Conservation (phyloP, 2,329 filamentous ascomycete genomes). For the Esteya vermicola region DNA sequence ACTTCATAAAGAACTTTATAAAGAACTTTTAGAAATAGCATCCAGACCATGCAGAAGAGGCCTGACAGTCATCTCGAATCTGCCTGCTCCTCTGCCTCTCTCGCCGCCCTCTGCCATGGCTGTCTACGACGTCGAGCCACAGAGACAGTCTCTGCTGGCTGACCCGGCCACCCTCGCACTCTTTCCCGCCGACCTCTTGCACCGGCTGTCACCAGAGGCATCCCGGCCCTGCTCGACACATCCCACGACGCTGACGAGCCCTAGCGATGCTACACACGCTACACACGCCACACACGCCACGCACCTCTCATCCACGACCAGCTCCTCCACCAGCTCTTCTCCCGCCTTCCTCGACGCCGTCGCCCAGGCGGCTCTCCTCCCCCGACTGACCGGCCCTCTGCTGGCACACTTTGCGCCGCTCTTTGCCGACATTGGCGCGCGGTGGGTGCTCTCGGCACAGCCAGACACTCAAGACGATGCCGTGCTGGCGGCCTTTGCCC, state of each 20-base stretch:
- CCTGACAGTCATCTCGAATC: neutral
- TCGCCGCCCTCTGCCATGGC: conserved; percentile 34
- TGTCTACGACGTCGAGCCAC: conserved; percentile 37
- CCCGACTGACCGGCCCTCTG: conserved; percentile 56
- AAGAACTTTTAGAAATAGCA: too few species aligned
- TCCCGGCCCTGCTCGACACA: too few species aligned
- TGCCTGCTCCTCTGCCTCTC: neutral
- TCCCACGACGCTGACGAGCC: conserved; percentile 36
- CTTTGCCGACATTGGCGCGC: conserved; percentile 69
- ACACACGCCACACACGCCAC: too few species aligned
- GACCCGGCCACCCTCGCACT: conserved; percentile 39
- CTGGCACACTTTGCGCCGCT: conserved; percentile 61
- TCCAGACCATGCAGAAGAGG: neutral
- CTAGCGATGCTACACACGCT: too few species aligned
- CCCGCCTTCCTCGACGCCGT: conserved; percentile 55
- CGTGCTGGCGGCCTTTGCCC: conserved; percentile 59
- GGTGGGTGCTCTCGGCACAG: conserved; percentile 49
- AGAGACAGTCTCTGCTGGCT: conserved; percentile 40
- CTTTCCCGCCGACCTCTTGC: conserved; percentile 56
- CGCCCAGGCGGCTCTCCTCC: conserved; percentile 52
- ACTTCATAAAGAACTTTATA: too few species aligned
- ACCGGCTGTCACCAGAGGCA: too few species aligned
- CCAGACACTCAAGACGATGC: conserved; percentile 22
- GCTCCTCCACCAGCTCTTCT: too few species aligned
- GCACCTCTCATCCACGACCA: too few species aligned